These are phyloP conservation scores for Puya raimondii DNA, from an alignment of 176 grass and related monocot genomes.

Conservation along the genomic window DNA sequence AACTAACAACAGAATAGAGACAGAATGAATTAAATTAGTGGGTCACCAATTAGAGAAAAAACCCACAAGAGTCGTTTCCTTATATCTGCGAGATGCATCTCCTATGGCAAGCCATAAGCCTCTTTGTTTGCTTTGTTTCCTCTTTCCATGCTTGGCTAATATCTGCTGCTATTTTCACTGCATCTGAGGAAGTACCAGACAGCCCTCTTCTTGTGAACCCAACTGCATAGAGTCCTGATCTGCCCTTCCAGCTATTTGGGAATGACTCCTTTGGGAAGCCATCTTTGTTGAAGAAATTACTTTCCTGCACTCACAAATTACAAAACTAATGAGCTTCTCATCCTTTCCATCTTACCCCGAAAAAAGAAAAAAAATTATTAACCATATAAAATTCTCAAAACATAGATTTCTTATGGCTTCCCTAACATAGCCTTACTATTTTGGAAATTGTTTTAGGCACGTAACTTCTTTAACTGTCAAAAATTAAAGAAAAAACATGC, in stretches of 20 bases:
- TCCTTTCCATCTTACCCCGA: neutral
- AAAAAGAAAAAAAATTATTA: neutral
- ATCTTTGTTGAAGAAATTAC: slow-evolving; percentile 72
- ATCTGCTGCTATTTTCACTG: slow-evolving; percentile 54
- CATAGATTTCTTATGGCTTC: slow-evolving; percentile 2
- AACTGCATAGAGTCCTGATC: slow-evolving; percentile 71
- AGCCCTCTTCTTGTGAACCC: slow-evolving; percentile 77
- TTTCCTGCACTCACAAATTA: slow-evolving; percentile 25
- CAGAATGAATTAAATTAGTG: neutral
- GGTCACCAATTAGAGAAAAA: neutral
- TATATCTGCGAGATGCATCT: slow-evolving; percentile 74
- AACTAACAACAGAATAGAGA: neutral
- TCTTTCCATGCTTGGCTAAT: slow-evolving; percentile 62
- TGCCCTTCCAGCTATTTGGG: slow-evolving; percentile 57
- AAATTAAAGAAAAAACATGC: slow-evolving; percentile 15
- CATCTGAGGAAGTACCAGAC: slow-evolving; percentile 64
- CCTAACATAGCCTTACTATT: slow-evolving; percentile 14
- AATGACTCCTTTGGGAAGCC: slow-evolving; percentile 58
- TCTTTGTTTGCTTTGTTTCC: slow-evolving; percentile 58
- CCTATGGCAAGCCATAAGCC: slow-evolving; percentile 52
- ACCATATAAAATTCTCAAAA: slow-evolving; percentile 6
- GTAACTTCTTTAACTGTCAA: slow-evolving; percentile 29
- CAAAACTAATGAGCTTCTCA: neutral
- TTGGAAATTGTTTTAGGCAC: slow-evolving; percentile 5
- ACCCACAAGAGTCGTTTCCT: neutral